A percentile compares a stretch with the other conserved stretches of the same genome.
Conservation (phyloP, 495 filamentous ascomycete genomes). For the Neurospora sp. region DNA sequence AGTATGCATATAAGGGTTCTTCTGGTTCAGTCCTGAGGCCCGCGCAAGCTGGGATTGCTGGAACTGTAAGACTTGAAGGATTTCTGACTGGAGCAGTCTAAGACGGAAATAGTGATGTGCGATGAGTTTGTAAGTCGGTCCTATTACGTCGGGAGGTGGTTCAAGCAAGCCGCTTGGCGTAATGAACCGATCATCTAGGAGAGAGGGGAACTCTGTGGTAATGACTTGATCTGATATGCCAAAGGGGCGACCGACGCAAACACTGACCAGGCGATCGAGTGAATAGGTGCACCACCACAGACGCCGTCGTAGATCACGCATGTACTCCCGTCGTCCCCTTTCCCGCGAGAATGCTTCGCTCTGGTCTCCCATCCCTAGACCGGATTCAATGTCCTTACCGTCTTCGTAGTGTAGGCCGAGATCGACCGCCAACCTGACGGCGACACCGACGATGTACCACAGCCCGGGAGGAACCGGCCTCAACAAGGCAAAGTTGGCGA, state of each 20-base stretch:
- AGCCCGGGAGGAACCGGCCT: slow-evolving; percentile 85
- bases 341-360: slow-evolving; percentile 31
- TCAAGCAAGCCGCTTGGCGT: slow-evolving; percentile 66
- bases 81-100: slow-evolving; percentile 88
- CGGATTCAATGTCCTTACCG: slow-evolving; percentile 50
- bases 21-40: slow-evolving; percentile 42
- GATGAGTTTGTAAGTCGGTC: slow-evolving; percentile 78
- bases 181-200: slow-evolving; percentile 81
- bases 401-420: slow-evolving; percentile 91
- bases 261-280: slow-evolving; percentile 82
- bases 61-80: slow-evolving; percentile 85
- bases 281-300: slow-evolving; percentile 97
- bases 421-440: slow-evolving; percentile 81
- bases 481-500: slow-evolving; percentile 85
- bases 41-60: slow-evolving; percentile 65
- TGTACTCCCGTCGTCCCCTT: slow-evolving; percentile 71
- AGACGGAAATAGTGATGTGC: slow-evolving; percentile 87
- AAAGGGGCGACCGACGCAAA: slow-evolving; percentile 87
- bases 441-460: slow-evolving; percentile 96
- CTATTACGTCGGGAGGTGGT: slow-evolving; percentile 34
- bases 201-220: slow-evolving; percentile 84
- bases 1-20: slow-evolving; percentile 65
- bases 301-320: slow-evolving; percentile 74
- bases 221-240: slow-evolving; percentile 90
- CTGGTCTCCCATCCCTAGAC: slow-evolving; percentile 14